Evolutionary conservation across 495 filamentous ascomycete genomes (phyloP), one percentile per base, ranked within the genome.

Genomic region (Pyrenopolyporus hunteri): DNA sequence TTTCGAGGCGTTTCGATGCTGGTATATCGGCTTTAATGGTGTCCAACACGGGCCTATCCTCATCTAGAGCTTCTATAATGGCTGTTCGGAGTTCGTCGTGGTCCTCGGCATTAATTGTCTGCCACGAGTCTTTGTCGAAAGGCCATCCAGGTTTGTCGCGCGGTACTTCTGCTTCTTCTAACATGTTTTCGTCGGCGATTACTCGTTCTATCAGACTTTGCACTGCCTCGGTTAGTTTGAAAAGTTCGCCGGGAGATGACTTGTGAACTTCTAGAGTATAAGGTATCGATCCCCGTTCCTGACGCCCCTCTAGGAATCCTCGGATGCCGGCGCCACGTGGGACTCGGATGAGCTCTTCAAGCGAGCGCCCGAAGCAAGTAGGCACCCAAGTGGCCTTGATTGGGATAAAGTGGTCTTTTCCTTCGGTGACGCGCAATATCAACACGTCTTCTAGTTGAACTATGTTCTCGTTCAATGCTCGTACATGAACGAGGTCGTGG

Each of bases 331-430:
- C 63, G 16, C 87, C 86, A 56, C 94, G 89, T 0, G 94, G 92
- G 39, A 97, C 86, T 13, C 85, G 83, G 13, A 93, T 89, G 11
- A 98, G 82, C 62, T 94, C 90, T 44, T 90, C 86, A 32, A 98
- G 78, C 6, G 89, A 89, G 43, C 89, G 86, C 0, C 91, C 92
- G 49, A 97, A 92, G 61, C 85, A 89, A 0, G 89, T 92, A 17
- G 86, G 90, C 2, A 86, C 73, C 94, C 94, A 99, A 0, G 78
- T 73, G 0, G 85, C 93, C 2, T 80, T 82, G 6, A 95, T 78
- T 1, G 92, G 86, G 42, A 99, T 83, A 70, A 99, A 99, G 70
- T 97, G 89, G 59, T 99, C 94, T 44, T 91, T 82, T 1, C 94
- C 94, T 42, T 87, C 83, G 6, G 84, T 81, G 6, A 98, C 90